These are phyloP conservation scores for Xylariaceae sp. DNA, from an alignment of 2,329 filamentous ascomycete species.

Conservation along the genomic window DNA sequence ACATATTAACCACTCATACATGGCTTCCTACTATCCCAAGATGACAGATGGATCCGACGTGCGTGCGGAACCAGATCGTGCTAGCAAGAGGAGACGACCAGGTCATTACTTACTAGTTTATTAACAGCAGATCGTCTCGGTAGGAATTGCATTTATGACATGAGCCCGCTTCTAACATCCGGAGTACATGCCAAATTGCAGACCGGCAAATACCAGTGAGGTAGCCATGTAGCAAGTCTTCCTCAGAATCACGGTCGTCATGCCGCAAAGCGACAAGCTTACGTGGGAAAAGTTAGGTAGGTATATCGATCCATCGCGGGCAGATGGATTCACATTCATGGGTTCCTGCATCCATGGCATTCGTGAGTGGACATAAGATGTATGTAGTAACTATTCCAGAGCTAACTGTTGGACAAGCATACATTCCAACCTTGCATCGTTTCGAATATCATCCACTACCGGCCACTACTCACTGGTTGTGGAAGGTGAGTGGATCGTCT, in stretches of 20 bases:
- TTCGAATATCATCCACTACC: constrained; percentile 21
- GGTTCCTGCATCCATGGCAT: constrained; percentile 16
- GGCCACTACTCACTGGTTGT: constrained; percentile 11
- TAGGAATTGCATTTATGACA: constrained; percentile 5
- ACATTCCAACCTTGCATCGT: constrained; percentile 22
- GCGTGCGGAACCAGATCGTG: constrained; percentile 24
- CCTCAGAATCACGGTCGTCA: constrained; percentile 16
- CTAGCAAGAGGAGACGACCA: constrained; percentile 19
- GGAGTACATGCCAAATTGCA: constrained; percentile 14
- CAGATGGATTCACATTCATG: constrained; percentile 20
- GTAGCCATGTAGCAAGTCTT: constrained; percentile 3
- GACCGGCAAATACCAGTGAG: constrained; percentile 2
- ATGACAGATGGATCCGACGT: constrained; percentile 16
- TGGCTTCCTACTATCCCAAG: constrained; percentile 13
- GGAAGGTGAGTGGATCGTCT: constrained; percentile 1
- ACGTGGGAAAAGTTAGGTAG: constrained; percentile 18
- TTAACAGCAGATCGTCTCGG: constrained; percentile 11
- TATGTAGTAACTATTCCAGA: no score
- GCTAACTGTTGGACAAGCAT: constrained; percentile 9
- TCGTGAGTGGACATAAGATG: constrained; percentile 14
- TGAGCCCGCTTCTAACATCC: constrained; percentile 7
- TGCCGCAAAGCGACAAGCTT: constrained; percentile 23
- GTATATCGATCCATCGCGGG: constrained; percentile 18
- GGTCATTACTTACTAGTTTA: constrained; percentile 18
- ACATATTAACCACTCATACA: constrained; percentile 14